Percentiles rank a stretch among this genome's conserved stretches.
These are phyloP conservation scores for Amphirosellinia nigrospora DNA, from an alignment of 495 filamentous ascomycete genomes.

Conservation along the genomic window DNA sequence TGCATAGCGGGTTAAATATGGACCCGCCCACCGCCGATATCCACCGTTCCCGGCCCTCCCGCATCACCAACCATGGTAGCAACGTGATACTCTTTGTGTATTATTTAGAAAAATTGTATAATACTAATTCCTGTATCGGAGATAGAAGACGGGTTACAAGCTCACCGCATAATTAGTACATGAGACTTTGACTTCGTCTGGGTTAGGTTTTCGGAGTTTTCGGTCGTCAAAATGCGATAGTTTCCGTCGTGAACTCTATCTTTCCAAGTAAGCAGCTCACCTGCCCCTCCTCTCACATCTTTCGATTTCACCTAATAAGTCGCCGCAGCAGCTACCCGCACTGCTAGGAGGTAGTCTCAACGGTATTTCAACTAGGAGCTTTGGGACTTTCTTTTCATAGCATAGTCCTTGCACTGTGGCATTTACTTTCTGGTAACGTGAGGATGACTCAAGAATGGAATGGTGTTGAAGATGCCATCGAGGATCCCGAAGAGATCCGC, in stretches of 20 bases:
- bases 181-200: not conserved
- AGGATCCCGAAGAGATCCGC: conserved; percentile 74
- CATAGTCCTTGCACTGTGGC: not conserved
- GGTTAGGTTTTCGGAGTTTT: not conserved
- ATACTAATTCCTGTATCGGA: not conserved
- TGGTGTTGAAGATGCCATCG: conserved; percentile 65
- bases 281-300: conserved; percentile 1
- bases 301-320: not conserved
- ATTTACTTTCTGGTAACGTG: not conserved
- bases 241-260: not conserved
- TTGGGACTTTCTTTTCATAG: not conserved
- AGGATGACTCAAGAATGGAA: conserved; percentile 53
- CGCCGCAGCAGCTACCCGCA: not conserved
- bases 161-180: not conserved
- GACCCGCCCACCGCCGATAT: not conserved
- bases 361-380: not conserved
- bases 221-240: not conserved
- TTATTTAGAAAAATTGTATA: not conserved
- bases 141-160: not conserved
- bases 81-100: not conserved
- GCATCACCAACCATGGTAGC: not conserved
- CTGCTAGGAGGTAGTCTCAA: not conserved
- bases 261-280: not conserved
- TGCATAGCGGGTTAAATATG: not conserved
- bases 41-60: conserved; percentile 9